These are phyloP conservation scores for Thalassiosira ordinaria DNA, from an alignment of 352 stramenopile species.

Conservation along the genomic window DNA sequence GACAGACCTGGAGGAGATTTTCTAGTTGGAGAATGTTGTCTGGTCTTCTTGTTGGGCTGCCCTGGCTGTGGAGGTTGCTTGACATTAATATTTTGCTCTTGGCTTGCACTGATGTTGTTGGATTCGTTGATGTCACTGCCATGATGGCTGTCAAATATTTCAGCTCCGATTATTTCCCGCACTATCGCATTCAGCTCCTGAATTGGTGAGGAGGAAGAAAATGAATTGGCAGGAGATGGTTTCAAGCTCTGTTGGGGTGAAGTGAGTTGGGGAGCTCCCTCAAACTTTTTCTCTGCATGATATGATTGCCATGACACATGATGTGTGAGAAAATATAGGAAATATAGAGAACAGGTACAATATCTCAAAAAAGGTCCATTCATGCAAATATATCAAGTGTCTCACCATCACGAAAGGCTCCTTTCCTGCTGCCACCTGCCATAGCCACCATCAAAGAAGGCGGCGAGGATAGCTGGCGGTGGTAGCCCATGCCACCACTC, in stretches of 20 bases:
- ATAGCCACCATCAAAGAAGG: neutral
- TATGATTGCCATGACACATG: neutral
- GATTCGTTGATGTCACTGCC: neutral
- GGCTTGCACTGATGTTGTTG: neutral
- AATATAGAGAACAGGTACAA: neutral
- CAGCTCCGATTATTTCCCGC: constrained; percentile 32
- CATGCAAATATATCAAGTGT: neutral
- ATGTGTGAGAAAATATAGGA: neutral
- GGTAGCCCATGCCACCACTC: neutral
- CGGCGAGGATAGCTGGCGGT: neutral
- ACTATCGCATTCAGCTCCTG: constrained; percentile 32
- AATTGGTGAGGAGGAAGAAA: constrained; percentile 11
- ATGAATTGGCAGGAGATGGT: neutral
- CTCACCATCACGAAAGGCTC: constrained; percentile 25
- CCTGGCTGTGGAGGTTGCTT: neutral
- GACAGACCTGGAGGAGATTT: neutral
- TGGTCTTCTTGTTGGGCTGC: constrained; percentile 45
- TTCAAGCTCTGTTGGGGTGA: neutral
- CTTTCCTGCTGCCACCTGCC: neutral
- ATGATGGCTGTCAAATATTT: constrained; percentile 25
- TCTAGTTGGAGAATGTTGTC: constrained; percentile 16
- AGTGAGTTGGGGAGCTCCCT: neutral
- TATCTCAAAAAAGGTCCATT: neutral
- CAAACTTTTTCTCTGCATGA: constrained; percentile 18
- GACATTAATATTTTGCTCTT: neutral